These are phyloP conservation scores for Colletotrichum liriopes DNA, from an alignment of 2,329 filamentous ascomycete genomes.

Conservation along the genomic window DNA sequence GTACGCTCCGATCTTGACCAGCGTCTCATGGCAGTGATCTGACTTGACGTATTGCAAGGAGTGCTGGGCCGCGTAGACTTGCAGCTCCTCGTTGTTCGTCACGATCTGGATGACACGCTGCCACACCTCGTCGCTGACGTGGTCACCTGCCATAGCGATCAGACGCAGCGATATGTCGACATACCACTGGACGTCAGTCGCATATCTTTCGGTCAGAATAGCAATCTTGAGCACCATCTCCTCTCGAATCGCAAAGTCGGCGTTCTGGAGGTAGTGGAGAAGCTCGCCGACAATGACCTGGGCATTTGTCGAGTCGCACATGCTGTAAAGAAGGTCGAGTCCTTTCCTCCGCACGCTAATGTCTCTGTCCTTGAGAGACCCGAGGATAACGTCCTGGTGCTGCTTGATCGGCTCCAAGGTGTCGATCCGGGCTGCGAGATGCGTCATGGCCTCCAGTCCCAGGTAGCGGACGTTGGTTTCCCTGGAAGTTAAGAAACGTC, in stretches of 20 bases:
- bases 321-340: slow-evolving; percentile 97
- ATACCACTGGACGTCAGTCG: slow-evolving; percentile 99
- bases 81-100: slow-evolving; percentile 98
- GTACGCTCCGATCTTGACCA: slow-evolving; percentile 98
- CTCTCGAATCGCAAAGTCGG: slow-evolving; percentile 97
- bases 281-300: slow-evolving; percentile 94
- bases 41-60: slow-evolving; percentile 93
- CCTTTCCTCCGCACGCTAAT: slow-evolving; percentile 98
- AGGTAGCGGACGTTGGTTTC: slow-evolving; percentile 98
- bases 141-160: slow-evolving; percentile 96
- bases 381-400: slow-evolving; percentile 95
- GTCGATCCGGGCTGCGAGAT: slow-evolving; percentile 93
- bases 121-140: slow-evolving; percentile 99
- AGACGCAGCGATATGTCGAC: slow-evolving; percentile 96
- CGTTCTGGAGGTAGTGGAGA: slow-evolving; percentile 93
- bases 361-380: slow-evolving; percentile 93
- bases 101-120: slow-evolving; percentile 99
- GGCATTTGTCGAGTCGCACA: slow-evolving; percentile 98
- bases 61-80: slow-evolving; percentile 95
- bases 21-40: slow-evolving; percentile 94
- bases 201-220: slow-evolving; percentile 98
- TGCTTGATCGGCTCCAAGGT: slow-evolving; percentile 98
- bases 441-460: slow-evolving; percentile 97
- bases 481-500: slow-evolving; percentile 95
- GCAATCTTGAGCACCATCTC: slow-evolving; percentile 99